Percentiles rank a stretch among this genome's conserved stretches.
These are phyloP conservation scores for Zizania palustris DNA, from an alignment of 202 grass and related monocot species.

Conservation along the genomic window DNA sequence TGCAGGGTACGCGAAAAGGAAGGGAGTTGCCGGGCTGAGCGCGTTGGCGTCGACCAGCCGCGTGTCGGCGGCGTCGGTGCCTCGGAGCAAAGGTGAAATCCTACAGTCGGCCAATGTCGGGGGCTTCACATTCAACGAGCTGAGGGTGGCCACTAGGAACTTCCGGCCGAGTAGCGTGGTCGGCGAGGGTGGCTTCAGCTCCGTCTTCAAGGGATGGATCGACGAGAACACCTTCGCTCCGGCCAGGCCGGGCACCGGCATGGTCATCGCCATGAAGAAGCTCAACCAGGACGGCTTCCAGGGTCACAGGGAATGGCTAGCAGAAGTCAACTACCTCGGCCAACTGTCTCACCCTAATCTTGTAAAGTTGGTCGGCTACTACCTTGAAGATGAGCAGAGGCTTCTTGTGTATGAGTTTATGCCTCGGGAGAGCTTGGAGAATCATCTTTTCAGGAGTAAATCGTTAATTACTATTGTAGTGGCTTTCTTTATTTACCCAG, in stretches of 20 bases:
- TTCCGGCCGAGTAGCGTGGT: conserved; percentile 80
- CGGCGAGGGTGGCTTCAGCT: conserved; percentile 82
- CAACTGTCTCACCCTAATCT: conserved; percentile 65
- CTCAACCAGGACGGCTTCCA: conserved; percentile 80
- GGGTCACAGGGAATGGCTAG: conserved; percentile 83
- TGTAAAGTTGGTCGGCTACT: conserved; percentile 67
- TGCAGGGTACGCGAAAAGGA: conserved; percentile 25
- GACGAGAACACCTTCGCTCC: conserved; percentile 67
- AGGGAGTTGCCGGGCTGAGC: conserved; percentile 32
- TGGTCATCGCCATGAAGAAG: conserved; percentile 87
- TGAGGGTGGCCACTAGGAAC: conserved; percentile 61
- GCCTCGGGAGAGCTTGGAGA: conserved; percentile 72
- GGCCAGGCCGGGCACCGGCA: conserved; percentile 60
- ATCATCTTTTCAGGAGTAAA: conserved; percentile 76
- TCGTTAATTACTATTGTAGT: too few species aligned
- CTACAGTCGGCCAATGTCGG: conserved; percentile 67
- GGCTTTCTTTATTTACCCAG: background rate
- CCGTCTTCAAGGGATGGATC: conserved; percentile 91
- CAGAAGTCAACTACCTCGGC: conserved; percentile 72
- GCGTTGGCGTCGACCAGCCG: conserved; percentile 49
- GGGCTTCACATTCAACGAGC: conserved; percentile 81
- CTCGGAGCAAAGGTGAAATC: conserved; percentile 76
- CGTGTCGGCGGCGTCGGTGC: conserved; percentile 49
- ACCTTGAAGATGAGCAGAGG: conserved; percentile 63
- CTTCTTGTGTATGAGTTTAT: conserved; percentile 83